phyloP scores from a whole-genome alignment of 2,329 filamentous ascomycete species.

The Tolypocladium paradoxum region DNA sequence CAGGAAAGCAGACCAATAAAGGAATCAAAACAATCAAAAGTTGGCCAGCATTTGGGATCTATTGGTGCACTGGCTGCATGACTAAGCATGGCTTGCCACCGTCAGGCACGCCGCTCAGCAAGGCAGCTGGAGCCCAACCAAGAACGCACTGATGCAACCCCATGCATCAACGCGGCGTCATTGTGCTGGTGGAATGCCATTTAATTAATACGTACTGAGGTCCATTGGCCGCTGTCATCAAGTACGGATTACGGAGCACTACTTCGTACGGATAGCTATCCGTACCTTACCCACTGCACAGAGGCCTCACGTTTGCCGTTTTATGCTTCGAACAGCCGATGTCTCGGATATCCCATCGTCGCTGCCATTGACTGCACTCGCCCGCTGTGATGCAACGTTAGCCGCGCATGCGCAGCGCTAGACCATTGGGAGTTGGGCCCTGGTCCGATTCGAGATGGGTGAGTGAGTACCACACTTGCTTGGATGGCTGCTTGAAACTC shows the following conservation, averaged over 20 bases:
- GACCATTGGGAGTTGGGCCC: slow-evolving; percentile 10
- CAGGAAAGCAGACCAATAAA: no score
- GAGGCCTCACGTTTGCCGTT: background rate
- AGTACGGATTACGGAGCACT: background rate
- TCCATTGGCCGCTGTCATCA: no score
- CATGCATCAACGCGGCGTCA: background rate
- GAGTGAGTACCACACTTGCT: slow-evolving; percentile 3
- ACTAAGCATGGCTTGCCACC: background rate
- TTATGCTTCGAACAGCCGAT: background rate
- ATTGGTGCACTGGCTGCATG: background rate
- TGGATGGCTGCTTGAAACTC: background rate
- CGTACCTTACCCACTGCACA: background rate
- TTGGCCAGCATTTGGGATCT: no score
- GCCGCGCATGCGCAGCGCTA: slow-evolving; percentile 9
- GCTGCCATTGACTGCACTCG: background rate
- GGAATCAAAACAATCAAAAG: no score
- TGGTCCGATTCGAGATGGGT: slow-evolving; percentile 16
- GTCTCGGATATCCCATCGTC: background rate
- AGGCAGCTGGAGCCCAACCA: background rate
- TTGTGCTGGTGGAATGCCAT: background rate
- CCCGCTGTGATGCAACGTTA: slow-evolving; percentile 4
- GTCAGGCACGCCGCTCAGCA: background rate
- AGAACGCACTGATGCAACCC: background rate
- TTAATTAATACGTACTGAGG: background rate
- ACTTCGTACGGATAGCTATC: background rate